Evolutionary conservation across 2,329 filamentous ascomycete genomes (phyloP).

Genomic region (Colletotrichum sp.): DNA sequence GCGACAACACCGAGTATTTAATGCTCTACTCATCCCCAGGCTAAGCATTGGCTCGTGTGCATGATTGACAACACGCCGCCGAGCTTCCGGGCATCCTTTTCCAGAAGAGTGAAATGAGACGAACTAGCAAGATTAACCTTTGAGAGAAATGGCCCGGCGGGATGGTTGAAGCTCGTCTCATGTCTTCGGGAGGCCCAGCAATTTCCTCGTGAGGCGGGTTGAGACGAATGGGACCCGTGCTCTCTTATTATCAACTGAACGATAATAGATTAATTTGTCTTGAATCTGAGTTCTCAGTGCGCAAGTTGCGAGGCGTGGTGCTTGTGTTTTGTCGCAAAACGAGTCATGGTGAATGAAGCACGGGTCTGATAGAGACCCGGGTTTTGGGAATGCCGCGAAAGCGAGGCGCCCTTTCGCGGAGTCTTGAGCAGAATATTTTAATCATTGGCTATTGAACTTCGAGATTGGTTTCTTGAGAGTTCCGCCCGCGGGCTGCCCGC

Average conservation of each 20-base stretch:
- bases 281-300: neutral
- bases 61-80: neutral
- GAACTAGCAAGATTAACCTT: neutral
- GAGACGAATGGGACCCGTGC: neutral
- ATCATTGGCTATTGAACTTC: neutral
- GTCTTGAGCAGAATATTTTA: neutral
- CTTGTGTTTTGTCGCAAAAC: neutral
- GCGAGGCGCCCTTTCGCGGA: neutral
- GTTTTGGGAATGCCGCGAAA: neutral
- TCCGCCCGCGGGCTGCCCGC: neutral
- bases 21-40: neutral
- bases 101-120: neutral
- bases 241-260: neutral
- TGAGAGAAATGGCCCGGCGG: neutral
- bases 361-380: neutral
- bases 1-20: neutral
- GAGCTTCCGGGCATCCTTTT: neutral
- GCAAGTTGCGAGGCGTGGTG: neutral
- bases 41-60: neutral
- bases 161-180: neutral
- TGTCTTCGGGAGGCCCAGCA: neutral
- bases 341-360: neutral
- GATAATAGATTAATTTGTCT: neutral
- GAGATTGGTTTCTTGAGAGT: neutral
- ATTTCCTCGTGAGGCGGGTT: neutral